Evolutionary conservation across 805 yeast genomes (phyloP).

Genomic region (Candida krabiensis): DNA sequence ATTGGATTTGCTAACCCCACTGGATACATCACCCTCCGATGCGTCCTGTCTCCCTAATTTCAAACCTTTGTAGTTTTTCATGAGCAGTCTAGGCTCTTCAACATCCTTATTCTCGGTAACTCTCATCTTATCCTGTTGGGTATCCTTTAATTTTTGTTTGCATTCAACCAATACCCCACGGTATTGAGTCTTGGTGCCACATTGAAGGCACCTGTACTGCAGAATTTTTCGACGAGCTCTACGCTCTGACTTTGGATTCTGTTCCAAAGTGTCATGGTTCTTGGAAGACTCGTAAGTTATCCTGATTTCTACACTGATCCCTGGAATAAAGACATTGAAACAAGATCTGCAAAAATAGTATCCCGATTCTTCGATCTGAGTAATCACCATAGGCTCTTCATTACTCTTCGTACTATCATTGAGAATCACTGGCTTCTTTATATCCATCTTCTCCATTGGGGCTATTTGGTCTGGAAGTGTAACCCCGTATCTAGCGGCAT

Average conservation of each 20-base stretch:
- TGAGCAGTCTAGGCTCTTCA: no score
- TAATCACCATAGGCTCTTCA: neutral
- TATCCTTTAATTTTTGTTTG: no score
- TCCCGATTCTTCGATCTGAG: conserved; percentile 11
- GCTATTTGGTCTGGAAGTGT: conserved; percentile 16
- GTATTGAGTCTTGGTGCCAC: conserved; percentile 16
- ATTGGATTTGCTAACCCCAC: conserved; percentile 3
- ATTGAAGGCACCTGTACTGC: conserved; percentile 22
- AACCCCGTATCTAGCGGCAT: conserved; percentile 13
- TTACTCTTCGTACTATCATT: neutral
- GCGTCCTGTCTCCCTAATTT: no score
- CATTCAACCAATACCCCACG: no score
- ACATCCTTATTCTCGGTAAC: neutral
- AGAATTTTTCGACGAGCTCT: conserved; percentile 11
- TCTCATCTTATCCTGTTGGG: neutral
- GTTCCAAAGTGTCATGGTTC: no score
- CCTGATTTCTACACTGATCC: conserved; percentile 18
- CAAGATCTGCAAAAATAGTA: conserved; percentile 19
- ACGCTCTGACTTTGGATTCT: no score
- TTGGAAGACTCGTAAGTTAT: conserved; percentile 9
- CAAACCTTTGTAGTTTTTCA: no score
- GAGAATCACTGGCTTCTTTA: neutral
- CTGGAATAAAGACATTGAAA: conserved; percentile 20
- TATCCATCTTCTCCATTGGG: conserved; percentile 1
- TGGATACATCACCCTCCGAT: no score